Percentiles rank a stretch among this genome's conserved stretches.
Conservation (phyloP, 108 stramenopile species). For the Ochromonas danica region DNA sequence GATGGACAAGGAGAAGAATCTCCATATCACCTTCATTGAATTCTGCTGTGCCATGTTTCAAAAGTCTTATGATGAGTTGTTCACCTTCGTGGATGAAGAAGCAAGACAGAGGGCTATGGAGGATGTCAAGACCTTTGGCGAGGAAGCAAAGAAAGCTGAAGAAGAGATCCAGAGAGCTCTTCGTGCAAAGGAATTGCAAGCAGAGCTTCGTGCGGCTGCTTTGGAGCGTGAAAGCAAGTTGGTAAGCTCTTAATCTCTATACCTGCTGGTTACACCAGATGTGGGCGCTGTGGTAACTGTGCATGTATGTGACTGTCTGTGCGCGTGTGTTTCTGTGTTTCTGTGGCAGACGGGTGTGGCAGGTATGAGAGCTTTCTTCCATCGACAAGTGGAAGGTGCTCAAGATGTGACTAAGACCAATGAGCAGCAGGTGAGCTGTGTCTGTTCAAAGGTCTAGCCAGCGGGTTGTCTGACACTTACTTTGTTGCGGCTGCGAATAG, state of each 20-base stretch:
- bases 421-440: neutral
- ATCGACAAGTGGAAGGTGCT: constrained; percentile 23
- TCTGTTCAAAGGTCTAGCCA: too few relatives aligned
- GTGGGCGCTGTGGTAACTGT: too few relatives aligned
- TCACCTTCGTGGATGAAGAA: constrained; percentile 11
- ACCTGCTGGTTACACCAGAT: too few relatives aligned
- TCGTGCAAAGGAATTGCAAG: neutral
- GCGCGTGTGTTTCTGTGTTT: neutral
- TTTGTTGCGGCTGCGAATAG: too few relatives aligned
- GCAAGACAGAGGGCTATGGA: neutral
- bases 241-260: neutral
- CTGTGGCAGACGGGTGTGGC: constrained; percentile 16
- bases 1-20: neutral
- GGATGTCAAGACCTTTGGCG: neutral
- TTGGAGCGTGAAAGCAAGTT: constrained; percentile 18
- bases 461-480: too few relatives aligned
- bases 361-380: constrained; percentile 13
- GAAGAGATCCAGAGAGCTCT: neutral
- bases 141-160: neutral
- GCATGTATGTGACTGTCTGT: neutral
- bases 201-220: neutral
- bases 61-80: neutral
- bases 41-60: neutral
- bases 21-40: neutral
- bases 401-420: constrained; percentile 6